Conservation (phyloP, 352 stramenopile species). For the Phytophthora crassamura region DNA sequence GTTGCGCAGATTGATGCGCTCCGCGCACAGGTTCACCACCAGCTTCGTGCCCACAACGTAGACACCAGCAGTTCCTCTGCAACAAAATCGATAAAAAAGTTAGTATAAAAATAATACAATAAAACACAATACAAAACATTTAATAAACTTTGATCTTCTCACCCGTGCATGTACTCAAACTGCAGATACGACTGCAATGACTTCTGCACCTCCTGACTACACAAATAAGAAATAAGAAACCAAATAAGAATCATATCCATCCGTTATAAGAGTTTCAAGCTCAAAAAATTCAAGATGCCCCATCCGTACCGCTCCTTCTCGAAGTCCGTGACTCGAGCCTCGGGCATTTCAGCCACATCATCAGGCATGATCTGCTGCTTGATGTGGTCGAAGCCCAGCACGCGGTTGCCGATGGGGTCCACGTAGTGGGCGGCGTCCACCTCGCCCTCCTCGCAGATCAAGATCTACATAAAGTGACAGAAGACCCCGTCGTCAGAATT, state of each 20-base stretch:
- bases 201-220: slow-evolving; percentile 57
- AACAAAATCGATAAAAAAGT: background rate
- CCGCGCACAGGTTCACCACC: slow-evolving; percentile 81
- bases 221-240: slow-evolving; percentile 8
- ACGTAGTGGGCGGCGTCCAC: slow-evolving; percentile 88
- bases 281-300: too few species aligned
- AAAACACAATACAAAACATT: background rate
- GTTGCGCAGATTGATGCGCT: slow-evolving; percentile 91
- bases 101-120: slow-evolving; percentile 8
- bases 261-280: too few species aligned
- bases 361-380: slow-evolving; percentile 66
- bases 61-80: slow-evolving; percentile 79
- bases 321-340: slow-evolving; percentile 51
- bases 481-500: background rate
- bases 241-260: too few species aligned
- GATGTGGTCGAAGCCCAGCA: slow-evolving; percentile 90
- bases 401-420: slow-evolving; percentile 73
- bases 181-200: slow-evolving; percentile 81
- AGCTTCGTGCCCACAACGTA: slow-evolving; percentile 72
- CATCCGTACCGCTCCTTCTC: slow-evolving; percentile 70
- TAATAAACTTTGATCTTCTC: background rate
- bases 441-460: slow-evolving; percentile 85
- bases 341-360: slow-evolving; percentile 59
- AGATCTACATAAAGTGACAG: slow-evolving; percentile 46
- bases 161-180: slow-evolving; percentile 86